phyloP scores from a whole-genome alignment of 2,329 filamentous ascomycete genomes.

The Tolypocladium amazonense region DNA sequence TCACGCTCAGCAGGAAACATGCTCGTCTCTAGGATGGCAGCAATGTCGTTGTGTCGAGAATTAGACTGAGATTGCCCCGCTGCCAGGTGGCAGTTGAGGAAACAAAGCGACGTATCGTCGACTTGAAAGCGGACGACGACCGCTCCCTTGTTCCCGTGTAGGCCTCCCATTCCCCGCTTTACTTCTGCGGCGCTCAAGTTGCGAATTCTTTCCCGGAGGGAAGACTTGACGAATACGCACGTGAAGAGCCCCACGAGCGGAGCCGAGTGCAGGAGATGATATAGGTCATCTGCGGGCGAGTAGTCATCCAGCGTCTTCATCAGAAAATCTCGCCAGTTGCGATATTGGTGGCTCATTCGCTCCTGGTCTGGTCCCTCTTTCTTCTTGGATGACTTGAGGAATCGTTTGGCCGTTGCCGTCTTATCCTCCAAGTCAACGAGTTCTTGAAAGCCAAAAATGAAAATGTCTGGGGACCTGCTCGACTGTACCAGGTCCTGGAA shows the following conservation, averaged over 20 bases:
- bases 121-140: slow-evolving; percentile 84
- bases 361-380: slow-evolving; percentile 72
- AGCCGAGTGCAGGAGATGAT: slow-evolving; percentile 78
- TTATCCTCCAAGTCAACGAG: slow-evolving; percentile 98
- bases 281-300: slow-evolving; percentile 66
- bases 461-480: slow-evolving; percentile 74
- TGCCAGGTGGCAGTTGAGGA: slow-evolving; percentile 94
- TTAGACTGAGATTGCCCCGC: slow-evolving; percentile 87
- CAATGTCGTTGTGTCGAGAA: slow-evolving; percentile 85
- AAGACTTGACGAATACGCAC: slow-evolving; percentile 84
- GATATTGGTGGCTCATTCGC: slow-evolving; percentile 94
- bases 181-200: slow-evolving; percentile 74
- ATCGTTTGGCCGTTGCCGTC: slow-evolving; percentile 89
- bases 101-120: slow-evolving; percentile 89
- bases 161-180: slow-evolving; percentile 90
- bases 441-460: slow-evolving; percentile 96
- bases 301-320: slow-evolving; percentile 73
- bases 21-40: slow-evolving; percentile 73
- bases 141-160: slow-evolving; percentile 95
- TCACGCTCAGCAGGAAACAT: slow-evolving; percentile 66
- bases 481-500: slow-evolving; percentile 68
- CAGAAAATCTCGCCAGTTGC: slow-evolving; percentile 90
- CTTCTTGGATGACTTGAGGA: slow-evolving; percentile 78
- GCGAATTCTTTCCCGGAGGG: slow-evolving; percentile 63
- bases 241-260: slow-evolving; percentile 89